A percentile compares a stretch with the other conserved stretches of the same genome.
Evolutionary conservation across 129 eudicot genomes (phyloP).

Genomic region (Artemisia argyi): DNA sequence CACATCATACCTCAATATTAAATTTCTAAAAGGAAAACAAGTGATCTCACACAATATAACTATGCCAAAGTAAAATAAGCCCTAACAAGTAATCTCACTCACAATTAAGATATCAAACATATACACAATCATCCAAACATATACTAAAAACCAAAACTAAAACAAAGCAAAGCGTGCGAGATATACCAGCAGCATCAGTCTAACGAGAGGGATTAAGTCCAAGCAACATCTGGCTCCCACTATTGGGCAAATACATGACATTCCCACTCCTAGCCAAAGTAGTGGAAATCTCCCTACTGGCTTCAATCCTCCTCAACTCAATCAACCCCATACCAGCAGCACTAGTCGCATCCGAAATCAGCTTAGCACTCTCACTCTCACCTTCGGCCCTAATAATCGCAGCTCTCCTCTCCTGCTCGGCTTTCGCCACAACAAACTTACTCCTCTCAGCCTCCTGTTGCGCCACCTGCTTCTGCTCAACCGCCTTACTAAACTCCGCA

Average conservation of each 20-base stretch:
- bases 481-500: slow-evolving; percentile 80
- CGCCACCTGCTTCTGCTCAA: slow-evolving; percentile 96
- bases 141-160: background rate
- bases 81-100: slow-evolving; percentile 4
- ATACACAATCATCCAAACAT: background rate
- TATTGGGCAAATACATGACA: slow-evolving; percentile 54
- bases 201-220: slow-evolving; percentile 61
- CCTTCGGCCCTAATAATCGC: slow-evolving; percentile 94
- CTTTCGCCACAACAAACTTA: slow-evolving; percentile 70
- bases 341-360: slow-evolving; percentile 82
- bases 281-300: slow-evolving; percentile 59
- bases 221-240: slow-evolving; percentile 57
- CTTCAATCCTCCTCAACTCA: slow-evolving; percentile 87
- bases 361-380: slow-evolving; percentile 83
- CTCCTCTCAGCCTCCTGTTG: slow-evolving; percentile 97
- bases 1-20: background rate
- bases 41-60: background rate
- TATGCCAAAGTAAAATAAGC: no score
- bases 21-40: no score
- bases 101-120: background rate
- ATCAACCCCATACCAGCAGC: slow-evolving; percentile 80
- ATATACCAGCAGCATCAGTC: slow-evolving; percentile 23
- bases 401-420: slow-evolving; percentile 81
- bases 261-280: slow-evolving; percentile 59
- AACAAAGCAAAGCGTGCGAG: background rate